These are phyloP conservation scores for Solanum bulbocastanum DNA, from an alignment of 257 asterid genomes.

Conservation along the genomic window DNA sequence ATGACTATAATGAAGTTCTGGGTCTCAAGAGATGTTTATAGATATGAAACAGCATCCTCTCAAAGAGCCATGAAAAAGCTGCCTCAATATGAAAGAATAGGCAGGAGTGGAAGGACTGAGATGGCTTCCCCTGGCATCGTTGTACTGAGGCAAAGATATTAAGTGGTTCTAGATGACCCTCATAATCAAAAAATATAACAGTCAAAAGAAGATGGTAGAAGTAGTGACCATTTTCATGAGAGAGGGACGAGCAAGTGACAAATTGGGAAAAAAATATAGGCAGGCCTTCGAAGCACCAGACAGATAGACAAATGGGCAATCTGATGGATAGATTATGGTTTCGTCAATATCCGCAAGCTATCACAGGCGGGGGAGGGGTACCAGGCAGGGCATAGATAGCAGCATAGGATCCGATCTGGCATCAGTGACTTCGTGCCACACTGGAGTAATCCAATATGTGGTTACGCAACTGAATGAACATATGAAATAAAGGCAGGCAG, in stretches of 20 bases:
- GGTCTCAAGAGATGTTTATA: not conserved
- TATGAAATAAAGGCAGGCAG: not conserved
- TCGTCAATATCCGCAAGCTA: not conserved
- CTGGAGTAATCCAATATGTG: not conserved
- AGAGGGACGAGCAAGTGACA: not conserved
- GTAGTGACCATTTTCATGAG: not conserved
- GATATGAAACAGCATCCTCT: not conserved
- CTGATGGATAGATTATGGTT: not conserved
- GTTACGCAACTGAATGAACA: not conserved
- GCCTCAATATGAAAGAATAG: not conserved
- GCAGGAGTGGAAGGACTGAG: not conserved
- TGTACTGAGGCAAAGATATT: not conserved
- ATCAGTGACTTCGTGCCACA: not conserved
- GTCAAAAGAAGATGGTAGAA: not conserved
- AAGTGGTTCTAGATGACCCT: not conserved
- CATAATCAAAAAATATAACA: not conserved
- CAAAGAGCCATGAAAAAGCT: not conserved
- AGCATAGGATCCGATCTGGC: not conserved
- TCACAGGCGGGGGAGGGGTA: not conserved
- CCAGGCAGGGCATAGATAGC: not conserved
- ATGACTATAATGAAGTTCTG: not conserved
- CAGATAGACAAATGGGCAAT: not conserved
- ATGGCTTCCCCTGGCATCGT: not conserved
- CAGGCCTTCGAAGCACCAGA: not conserved
- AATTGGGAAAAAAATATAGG: not conserved